Evolutionary conservation across 2,329 filamentous ascomycete genomes (phyloP).

Genomic region (Apiospora malaysiana): DNA sequence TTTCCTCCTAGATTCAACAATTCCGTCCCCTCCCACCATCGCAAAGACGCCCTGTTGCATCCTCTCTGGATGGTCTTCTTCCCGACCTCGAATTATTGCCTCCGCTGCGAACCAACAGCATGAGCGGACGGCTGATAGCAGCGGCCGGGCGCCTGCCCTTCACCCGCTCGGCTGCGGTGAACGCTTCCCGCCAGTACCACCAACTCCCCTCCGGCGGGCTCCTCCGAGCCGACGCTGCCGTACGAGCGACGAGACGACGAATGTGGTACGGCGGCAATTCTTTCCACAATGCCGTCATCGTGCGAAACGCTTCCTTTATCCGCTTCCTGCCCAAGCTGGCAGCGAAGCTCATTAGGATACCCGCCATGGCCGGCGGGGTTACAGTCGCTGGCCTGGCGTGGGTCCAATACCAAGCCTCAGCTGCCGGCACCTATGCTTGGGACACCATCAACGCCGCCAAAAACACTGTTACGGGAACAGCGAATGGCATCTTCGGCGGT

Average conservation of each 20-base stretch:
- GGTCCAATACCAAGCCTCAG: constrained; percentile 92
- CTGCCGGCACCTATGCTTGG: constrained; percentile 58
- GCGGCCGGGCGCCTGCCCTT: constrained; percentile 40
- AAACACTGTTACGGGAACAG: constrained; percentile 73
- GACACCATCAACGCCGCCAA: constrained; percentile 77
- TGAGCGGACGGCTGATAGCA: constrained; percentile 45
- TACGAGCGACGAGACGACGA: constrained; percentile 65
- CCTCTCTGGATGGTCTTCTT: constrained; percentile 33
- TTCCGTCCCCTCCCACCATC: neutral
- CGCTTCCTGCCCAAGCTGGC: constrained; percentile 82
- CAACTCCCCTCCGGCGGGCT: constrained; percentile 73
- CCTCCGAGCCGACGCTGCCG: constrained; percentile 67
- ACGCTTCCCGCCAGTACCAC: constrained; percentile 61
- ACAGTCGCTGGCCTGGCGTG: constrained; percentile 89
- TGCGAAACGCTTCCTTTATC: constrained; percentile 68
- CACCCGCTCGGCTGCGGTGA: constrained; percentile 42
- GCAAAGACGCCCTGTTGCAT: constrained; percentile 6
- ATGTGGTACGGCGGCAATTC: constrained; percentile 82
- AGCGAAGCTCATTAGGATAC: constrained; percentile 86
- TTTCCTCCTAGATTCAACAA: neutral
- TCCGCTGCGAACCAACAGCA: constrained; percentile 40
- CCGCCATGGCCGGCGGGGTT: constrained; percentile 89
- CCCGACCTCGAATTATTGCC: constrained; percentile 32
- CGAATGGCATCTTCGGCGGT: constrained; percentile 72
- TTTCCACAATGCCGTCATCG: constrained; percentile 78